These are phyloP conservation scores for Bacidia gigantensis DNA, from an alignment of 495 filamentous ascomycete species.

Conservation along the genomic window DNA sequence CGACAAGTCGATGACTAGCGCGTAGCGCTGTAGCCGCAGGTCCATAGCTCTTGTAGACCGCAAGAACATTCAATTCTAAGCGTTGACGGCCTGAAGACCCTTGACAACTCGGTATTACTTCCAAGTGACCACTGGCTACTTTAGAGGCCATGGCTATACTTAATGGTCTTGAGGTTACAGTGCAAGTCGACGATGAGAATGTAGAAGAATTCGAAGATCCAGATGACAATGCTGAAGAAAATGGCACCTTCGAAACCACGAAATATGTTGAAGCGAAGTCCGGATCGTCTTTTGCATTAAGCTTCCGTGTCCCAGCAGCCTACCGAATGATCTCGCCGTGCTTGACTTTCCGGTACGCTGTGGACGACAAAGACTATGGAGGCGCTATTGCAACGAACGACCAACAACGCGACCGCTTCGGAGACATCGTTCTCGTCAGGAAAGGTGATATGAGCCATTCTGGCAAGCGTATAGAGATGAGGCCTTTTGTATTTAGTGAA, in stretches of 20 bases:
- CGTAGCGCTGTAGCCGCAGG: too few species aligned
- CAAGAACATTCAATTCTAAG: too few species aligned
- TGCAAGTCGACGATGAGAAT: not conserved
- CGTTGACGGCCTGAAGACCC: too few species aligned
- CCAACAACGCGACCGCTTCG: not conserved
- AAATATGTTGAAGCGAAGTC: conserved; percentile 5
- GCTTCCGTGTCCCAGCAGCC: not conserved
- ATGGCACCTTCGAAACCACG: not conserved
- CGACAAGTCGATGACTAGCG: too few species aligned
- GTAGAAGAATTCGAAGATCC: conserved; percentile 3
- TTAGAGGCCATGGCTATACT: conserved; percentile 10
- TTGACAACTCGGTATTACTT: too few species aligned
- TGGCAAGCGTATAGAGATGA: not conserved
- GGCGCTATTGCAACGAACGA: not conserved
- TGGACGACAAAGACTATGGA: not conserved
- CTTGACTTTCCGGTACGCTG: not conserved
- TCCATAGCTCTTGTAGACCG: too few species aligned
- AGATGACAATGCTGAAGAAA: conserved; percentile 1
- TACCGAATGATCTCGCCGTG: not conserved
- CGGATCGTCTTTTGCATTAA: not conserved
- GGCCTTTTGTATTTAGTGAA: not conserved
- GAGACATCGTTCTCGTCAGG: not conserved
- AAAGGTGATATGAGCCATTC: not conserved
- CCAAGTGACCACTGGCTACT: too few species aligned
- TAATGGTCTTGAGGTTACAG: not conserved